These are phyloP conservation scores for Telopea speciosissima DNA, from an alignment of 177 flowering plant species.

Conservation along the genomic window DNA sequence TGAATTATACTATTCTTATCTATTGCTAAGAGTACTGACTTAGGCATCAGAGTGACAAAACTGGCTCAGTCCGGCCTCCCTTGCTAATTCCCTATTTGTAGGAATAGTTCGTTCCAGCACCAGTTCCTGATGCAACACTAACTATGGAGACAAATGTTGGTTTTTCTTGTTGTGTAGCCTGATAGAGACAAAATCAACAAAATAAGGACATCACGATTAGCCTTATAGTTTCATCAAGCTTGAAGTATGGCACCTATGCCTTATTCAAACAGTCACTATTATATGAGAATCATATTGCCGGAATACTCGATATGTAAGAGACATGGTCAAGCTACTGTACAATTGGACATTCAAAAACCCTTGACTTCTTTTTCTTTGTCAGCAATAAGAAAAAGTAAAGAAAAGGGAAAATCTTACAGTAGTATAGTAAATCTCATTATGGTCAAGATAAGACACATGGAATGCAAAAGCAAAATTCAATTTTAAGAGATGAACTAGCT, in stretches of 20 bases:
- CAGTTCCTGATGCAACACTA: too few relatives aligned
- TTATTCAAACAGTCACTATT: background rate
- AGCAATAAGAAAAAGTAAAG: too few relatives aligned
- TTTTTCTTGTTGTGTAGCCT: slow-evolving; percentile 94
- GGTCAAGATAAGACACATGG: background rate
- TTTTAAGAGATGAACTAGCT: too few relatives aligned
- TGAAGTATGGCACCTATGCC: background rate
- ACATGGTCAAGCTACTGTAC: background rate
- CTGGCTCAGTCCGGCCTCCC: too few relatives aligned
- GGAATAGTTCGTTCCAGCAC: too few relatives aligned
- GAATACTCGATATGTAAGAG: background rate
- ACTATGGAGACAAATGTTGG: slow-evolving; percentile 75
- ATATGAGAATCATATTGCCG: background rate
- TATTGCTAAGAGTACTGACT: too few relatives aligned
- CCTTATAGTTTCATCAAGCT: background rate
- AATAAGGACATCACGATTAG: too few relatives aligned
- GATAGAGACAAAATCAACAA: slow-evolving; percentile 28
- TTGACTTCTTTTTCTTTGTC: background rate
- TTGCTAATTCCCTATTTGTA: too few relatives aligned
- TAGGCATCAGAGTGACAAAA: too few relatives aligned
- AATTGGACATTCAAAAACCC: slow-evolving; percentile 1
- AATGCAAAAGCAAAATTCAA: too few relatives aligned
- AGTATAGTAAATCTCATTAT: background rate
- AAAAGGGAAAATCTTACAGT: background rate
- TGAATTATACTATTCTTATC: too few relatives aligned